Base-by-base conservation (phyloP, 2,329 filamentous ascomycete species). In the Pseudogymnoascus destructans region DNA sequence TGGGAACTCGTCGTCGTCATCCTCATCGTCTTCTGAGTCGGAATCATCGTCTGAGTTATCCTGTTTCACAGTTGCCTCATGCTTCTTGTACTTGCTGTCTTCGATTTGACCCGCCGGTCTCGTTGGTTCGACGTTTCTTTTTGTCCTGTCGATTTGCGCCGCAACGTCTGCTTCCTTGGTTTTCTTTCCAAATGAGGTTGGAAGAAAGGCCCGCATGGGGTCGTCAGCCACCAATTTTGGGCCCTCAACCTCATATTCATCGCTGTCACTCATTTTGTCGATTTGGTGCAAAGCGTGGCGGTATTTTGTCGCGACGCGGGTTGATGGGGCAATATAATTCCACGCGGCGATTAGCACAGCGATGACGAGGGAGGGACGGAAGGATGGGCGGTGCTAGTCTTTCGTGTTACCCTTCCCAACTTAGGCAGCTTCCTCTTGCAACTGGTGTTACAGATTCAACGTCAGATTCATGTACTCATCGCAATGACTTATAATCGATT, bases 1-100 rank as follows among this genome's bases (percentile, higher is more conserved):
- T 1, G 93, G 93, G 63, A 85, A 96, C 65, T 95, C 88, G 66
- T 95, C 90, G 54, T 87, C 87, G 27, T 91, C 87, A 19, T 89
- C 75, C 42, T 75, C 73, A 64, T 75, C 70, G 7, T 73, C 72
- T 58, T 78, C 74, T 32, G 73, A 72, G 64, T 75, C 70, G 65
- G 69, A 70, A 57, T 69, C 66, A 57, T 73, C 67, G 49, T 72
- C 70, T 63, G 71, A 73, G 33, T 63, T 67, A 57, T 68, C 65
- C 19, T 74, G 69, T 40, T 73, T 71, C n/a, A 67, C 69, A 23
- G 63, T 63, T 56, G 63, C 62, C 36, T 66, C 66, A 61, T 66
- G 63, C 10, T 64, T 60, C 64, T 64, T 61, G 61, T 33, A 33
- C 63, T 62, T 33, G 68, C 64, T 57, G 55, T 70, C 67, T 42